Evolutionary conservation across 306 rosid species (phyloP).

Genomic region (Quercus rubra): DNA sequence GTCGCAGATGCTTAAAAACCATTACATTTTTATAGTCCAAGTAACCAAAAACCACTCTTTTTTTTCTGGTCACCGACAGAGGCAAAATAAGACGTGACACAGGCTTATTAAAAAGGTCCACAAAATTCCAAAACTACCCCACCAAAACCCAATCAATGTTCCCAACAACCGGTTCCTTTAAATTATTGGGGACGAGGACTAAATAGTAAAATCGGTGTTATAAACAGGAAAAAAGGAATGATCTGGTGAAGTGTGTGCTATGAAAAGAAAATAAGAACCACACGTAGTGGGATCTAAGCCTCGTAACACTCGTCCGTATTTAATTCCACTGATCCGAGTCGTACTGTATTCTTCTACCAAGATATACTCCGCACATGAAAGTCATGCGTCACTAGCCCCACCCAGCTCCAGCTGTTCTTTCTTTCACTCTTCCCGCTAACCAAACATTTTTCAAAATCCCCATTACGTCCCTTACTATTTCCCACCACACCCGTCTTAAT

Average conservation of each 20-base stretch:
- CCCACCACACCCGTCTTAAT: too few species aligned
- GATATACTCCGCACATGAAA: slow-evolving; percentile 46
- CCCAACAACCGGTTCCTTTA: background rate
- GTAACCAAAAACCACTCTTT: too few species aligned
- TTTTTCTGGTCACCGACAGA: background rate
- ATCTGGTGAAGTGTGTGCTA: background rate
- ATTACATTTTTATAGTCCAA: background rate
- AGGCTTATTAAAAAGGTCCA: background rate
- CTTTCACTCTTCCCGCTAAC: background rate
- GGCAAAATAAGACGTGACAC: background rate
- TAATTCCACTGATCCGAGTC: background rate
- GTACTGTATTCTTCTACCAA: slow-evolving; percentile 7
- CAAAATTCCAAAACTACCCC: slow-evolving; percentile 1
- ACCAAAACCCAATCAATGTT: background rate
- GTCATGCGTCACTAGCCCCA: slow-evolving; percentile 23
- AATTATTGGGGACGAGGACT: background rate
- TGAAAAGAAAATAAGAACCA: background rate
- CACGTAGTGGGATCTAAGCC: slow-evolving; percentile 25
- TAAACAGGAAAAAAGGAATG: background rate
- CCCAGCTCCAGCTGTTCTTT: slow-evolving; percentile 29
- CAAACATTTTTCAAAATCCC: background rate
- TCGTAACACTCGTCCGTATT: background rate
- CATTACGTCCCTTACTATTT: background rate
- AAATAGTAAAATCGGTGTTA: background rate
- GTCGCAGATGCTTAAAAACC: background rate